phyloP scores from a whole-genome alignment of 805 yeast species.

The Cyberlindnera misumaiensis region DNA sequence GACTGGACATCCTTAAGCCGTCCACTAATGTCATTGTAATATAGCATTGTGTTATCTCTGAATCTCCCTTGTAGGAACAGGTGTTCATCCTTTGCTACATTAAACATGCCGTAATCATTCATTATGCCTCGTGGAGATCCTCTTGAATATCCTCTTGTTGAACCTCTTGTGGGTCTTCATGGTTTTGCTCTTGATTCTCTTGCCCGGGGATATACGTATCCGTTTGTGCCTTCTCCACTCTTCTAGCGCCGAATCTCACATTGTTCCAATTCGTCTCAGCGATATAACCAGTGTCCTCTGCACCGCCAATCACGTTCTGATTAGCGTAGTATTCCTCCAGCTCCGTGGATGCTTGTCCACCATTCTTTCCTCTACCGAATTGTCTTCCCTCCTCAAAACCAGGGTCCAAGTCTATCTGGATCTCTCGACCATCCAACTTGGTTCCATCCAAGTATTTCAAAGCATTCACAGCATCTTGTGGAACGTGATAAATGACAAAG shows the following conservation, averaged over 20 bases:
- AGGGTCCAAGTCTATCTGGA: conserved; percentile 89
- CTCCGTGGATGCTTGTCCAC: conserved; percentile 88
- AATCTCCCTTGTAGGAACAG: no score
- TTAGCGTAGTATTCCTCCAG: conserved; percentile 7
- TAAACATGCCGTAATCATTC: no score
- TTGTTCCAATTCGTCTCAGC: conserved; percentile 8
- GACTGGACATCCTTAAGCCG: no score
- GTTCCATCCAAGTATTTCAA: conserved; percentile 79
- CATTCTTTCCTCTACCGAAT: conserved; percentile 86
- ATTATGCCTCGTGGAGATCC: not conserved
- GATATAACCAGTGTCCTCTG: not conserved
- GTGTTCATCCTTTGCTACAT: no score
- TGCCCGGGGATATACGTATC: conserved; percentile 20
- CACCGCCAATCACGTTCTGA: not conserved
- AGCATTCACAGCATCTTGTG: conserved; percentile 71
- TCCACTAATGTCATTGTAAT: no score
- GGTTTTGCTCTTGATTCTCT: conserved; percentile 8
- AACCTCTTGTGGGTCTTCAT: conserved; percentile 2
- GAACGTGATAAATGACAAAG: conserved; percentile 70
- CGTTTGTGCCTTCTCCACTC: conserved; percentile 12
- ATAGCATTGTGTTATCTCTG: no score
- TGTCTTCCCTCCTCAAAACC: conserved; percentile 96
- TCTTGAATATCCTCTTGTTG: not conserved
- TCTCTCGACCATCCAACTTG: conserved; percentile 71
- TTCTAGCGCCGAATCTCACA: conserved; percentile 27